Base-by-base conservation (phyloP, 75 land plant species). In the Selaginella tamariscina region DNA sequence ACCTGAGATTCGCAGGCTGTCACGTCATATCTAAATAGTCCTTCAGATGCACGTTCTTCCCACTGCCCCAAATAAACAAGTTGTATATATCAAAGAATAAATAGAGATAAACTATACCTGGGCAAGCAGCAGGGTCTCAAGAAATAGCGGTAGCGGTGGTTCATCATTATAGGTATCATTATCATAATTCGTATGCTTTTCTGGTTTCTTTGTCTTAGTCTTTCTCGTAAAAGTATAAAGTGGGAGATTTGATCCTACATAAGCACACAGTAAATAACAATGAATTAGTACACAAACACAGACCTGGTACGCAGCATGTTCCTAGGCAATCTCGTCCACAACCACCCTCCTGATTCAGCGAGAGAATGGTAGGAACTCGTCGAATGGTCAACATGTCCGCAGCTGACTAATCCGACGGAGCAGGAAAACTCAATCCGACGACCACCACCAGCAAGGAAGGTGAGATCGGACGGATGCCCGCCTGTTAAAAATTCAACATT, bases 311-410 rank as follows among this genome's bases (percentile, higher is more conserved):
- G 15, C 5, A 39, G 49, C 49, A 39, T 5, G 11, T 39, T 39
- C 15, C 11, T 5, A 39, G 49, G 49, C 49, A 39, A 15, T 39
- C 49, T 5, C 49, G 49, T 5, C 49, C 49, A 39, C 11, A 39
- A 39, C 49, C 49, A 39, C 77, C 79, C 73, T 82, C 80, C 62
- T 89, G 94, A 56, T 82, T 79, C 72, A 80, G 80, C 27, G 94
- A 89, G 23, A 89, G 74, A 33, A 89, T 65, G 30, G 94, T 89
- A 0, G 86, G 87, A 55, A 86, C 84, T 64, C 89, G 71, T 82
- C 77, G 82, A 70, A 86, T 86, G 56, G 76, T 84, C 71, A 84
- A 56, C 93, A 86, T 88, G 32, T 39, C n/a, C n/a, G n/a, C n/a
- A n/a, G n/a, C 15, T 39, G 15, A 15, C 49, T 15, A 39, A 39